Base-by-base conservation (phyloP, 2,329 filamentous ascomycete species). In the Fusarium coffeatum region DNA sequence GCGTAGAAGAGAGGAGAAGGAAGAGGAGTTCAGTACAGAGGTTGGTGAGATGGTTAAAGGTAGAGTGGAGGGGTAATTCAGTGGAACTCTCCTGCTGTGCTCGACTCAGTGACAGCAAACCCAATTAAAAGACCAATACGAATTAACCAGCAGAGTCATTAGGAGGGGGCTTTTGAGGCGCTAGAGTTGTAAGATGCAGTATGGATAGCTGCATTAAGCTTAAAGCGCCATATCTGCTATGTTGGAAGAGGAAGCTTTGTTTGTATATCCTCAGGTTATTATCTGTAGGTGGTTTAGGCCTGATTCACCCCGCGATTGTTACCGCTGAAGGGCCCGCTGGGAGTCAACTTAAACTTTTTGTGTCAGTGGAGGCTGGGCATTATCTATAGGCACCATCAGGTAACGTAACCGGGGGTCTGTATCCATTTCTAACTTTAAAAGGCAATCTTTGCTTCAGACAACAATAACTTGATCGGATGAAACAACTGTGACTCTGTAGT, bases 11-110 rank as follows among this genome's bases (percentile, higher is more conserved):
- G 51, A 30, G n/a, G n/a, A 37, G 16, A 41, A 18, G 20, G 12
- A 23, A 30, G 30, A 32, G 22, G 32, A 41, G 18, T 41, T 22
- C 22, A 28, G 40, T 18, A 23, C 40, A 58, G 51, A 63, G 34
- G 43, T 57, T 64, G 37, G 30, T 27, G 47, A 66, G 55, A 47
- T 20, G 27, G 41, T 43, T 64, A 37, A 43, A 57, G 34, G 18
- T 37, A n/a, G 34, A n/a, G 30, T 59, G 50, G 67, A 60, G 60
- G 64, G 64, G 69, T 55, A 71, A 57, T 54, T 59, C 46, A 54
- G 58, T 59, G 60, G 56, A 62, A 71, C 65, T 62, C 27, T 45
- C 48, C 47, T 55, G 32, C 23, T 51, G 34, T 41, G 22, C 37
- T 61, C 37, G 37, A 45, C 45, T 43, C 13, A 20, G 45, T 34